A percentile compares a stretch with the other conserved stretches of the same genome.
These are phyloP conservation scores for Nothopassalora personata DNA, from an alignment of 2,329 filamentous ascomycete species.

Conservation along the genomic window DNA sequence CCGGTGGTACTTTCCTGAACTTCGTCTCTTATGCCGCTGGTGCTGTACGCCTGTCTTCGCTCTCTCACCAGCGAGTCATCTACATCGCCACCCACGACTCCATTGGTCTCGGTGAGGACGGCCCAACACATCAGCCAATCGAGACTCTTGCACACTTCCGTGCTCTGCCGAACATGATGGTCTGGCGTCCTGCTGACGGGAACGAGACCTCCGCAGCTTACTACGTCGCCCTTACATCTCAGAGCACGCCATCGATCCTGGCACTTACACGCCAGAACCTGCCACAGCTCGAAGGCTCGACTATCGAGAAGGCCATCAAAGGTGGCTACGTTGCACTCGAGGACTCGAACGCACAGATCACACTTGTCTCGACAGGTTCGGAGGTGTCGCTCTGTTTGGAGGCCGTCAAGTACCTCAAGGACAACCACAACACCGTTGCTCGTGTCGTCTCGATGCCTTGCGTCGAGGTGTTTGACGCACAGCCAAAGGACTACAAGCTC, in stretches of 20 bases:
- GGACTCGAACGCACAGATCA: slow-evolving; percentile 75
- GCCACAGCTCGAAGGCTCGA: slow-evolving; percentile 91
- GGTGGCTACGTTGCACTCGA: slow-evolving; percentile 91
- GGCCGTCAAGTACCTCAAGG: slow-evolving; percentile 82
- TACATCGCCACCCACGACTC: slow-evolving; percentile 98
- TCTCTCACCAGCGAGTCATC: slow-evolving; percentile 86
- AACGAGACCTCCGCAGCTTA: slow-evolving; percentile 98
- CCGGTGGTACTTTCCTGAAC: slow-evolving; percentile 96
- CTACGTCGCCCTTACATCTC: slow-evolving; percentile 87
- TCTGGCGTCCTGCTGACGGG: slow-evolving; percentile 96
- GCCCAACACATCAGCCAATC: slow-evolving; percentile 97
- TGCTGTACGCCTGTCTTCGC: slow-evolving; percentile 85
- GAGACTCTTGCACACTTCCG: slow-evolving; percentile 98
- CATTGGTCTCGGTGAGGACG: slow-evolving; percentile 97
- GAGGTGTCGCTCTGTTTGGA: slow-evolving; percentile 94
- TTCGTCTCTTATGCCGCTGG: slow-evolving; percentile 98
- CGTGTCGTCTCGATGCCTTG: slow-evolving; percentile 95
- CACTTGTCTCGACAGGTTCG: slow-evolving; percentile 89
- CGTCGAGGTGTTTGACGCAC: slow-evolving; percentile 92
- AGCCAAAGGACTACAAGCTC: slow-evolving; percentile 91
- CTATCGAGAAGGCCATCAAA: slow-evolving; percentile 83
- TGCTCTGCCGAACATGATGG: slow-evolving; percentile 97
- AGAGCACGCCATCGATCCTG: slow-evolving; percentile 85
- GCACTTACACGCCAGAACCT: slow-evolving; percentile 97
- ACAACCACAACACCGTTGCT: slow-evolving; percentile 79